Evolutionary conservation across 495 filamentous ascomycete species (phyloP), one percentile per base, ranked within the genome.

Genomic region (Penicillium pulvis): DNA sequence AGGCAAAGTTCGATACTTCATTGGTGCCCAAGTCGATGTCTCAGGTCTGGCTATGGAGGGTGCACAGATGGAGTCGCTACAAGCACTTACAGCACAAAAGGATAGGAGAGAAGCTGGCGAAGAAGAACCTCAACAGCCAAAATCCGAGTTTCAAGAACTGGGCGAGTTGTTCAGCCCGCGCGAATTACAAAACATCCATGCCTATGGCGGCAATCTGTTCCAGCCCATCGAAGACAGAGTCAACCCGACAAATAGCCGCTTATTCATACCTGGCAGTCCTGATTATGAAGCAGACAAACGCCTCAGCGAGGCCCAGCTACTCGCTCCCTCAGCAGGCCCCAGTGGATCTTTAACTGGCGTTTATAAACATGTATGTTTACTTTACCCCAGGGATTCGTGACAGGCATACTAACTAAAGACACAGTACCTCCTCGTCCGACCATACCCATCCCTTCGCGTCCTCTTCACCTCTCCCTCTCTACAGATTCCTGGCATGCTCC

Each of bases 161-260:
- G 76, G 73, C 56, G 78, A 85, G 58, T 77, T 85, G 51, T 80
- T 87, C 61, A 85, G 83, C 62, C 71, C 78, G 1, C 71, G 76
- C 1, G 85, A 88, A 60, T 66, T 85, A 16, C 74, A 79, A n/a
- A 74, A 73, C 4, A 70, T 83, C 7, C 70, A 78, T 28, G 65
- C 71, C 0, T 59, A 71, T 19, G 73, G 73, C 14, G 69, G 70
- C 12, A 61, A 66, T 35, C 58, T 75, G 0, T 75, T 74, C 61
- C 67, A 75, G 7, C 68, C 71, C 3, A 14, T 61, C 55, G 50
- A n/a, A 43, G 56, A 33, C 4, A 19, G 8, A 12, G 17, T 46
- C 42, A 58, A 50, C 35, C 43, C n/a, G 12, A 59, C 28, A 39
- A 53, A 46, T 50, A 54, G 43, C 33, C 51, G 57, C 6, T 24